These are phyloP conservation scores for Galerina marginata DNA, from an alignment of 768 basidiomycete genomes.

Conservation along the genomic window DNA sequence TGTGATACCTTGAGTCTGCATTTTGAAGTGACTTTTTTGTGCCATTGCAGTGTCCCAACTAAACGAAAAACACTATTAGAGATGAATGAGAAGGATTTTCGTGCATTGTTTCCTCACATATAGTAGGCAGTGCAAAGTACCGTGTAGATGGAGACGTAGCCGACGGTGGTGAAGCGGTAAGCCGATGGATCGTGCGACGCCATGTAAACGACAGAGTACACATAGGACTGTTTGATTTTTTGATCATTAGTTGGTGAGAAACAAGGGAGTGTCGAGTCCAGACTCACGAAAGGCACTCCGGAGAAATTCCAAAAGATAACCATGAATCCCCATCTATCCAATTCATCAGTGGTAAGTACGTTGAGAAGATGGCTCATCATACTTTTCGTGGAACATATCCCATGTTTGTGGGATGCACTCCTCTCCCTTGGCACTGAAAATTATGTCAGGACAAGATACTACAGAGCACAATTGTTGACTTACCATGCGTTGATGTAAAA, in stretches of 20 bases:
- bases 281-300: slow-evolving; percentile 86
- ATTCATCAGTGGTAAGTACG: not conserved
- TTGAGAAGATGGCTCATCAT: slow-evolving; percentile 20
- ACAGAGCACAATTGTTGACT: slow-evolving; percentile 15
- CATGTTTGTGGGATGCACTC: slow-evolving; percentile 97
- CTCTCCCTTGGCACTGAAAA: slow-evolving; percentile 81
- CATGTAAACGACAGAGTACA: slow-evolving; percentile 98
- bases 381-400: slow-evolving; percentile 99
- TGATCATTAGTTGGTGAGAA: slow-evolving; percentile 4
- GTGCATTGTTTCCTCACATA: slow-evolving; percentile 56
- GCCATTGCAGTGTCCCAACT: slow-evolving; percentile 96
- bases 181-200: slow-evolving; percentile 87
- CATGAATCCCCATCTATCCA: slow-evolving; percentile 86
- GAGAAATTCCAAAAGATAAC: slow-evolving; percentile 98
- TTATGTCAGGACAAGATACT: slow-evolving; percentile 10
- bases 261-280: not conserved
- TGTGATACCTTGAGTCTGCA: slow-evolving; percentile 91
- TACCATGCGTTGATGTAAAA: slow-evolving; percentile 97
- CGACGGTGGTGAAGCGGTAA: slow-evolving; percentile 84
- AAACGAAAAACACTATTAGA: slow-evolving; percentile 6
- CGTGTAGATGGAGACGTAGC: slow-evolving; percentile 73
- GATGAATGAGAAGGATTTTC: slow-evolving; percentile 1
- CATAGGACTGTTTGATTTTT: slow-evolving; percentile 71
- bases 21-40: slow-evolving; percentile 97
- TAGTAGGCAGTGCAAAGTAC: slow-evolving; percentile 86